A percentile compares a stretch with the other conserved stretches of the same genome.
phyloP scores from a whole-genome alignment of 2,329 filamentous ascomycete species.

The Pseudonectria foliicola region DNA sequence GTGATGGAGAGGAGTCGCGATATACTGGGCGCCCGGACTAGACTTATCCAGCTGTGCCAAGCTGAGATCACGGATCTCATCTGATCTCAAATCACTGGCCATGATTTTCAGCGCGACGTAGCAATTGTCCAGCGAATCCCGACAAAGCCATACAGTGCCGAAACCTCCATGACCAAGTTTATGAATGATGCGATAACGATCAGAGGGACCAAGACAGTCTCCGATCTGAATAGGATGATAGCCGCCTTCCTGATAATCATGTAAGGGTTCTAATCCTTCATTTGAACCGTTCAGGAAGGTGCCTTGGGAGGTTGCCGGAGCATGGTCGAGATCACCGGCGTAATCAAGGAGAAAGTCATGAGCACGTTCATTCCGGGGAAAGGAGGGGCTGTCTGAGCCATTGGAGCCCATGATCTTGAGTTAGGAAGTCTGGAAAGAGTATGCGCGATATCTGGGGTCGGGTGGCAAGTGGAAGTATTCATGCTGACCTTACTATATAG shows the following conservation, averaged over 20 bases:
- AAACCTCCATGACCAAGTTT: slow-evolving; percentile 11
- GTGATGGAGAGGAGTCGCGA: slow-evolving; percentile 14
- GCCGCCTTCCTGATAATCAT: slow-evolving; percentile 6
- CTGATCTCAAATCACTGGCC: background rate
- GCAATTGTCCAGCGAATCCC: background rate
- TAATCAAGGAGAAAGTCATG: no score
- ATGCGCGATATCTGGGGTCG: no score
- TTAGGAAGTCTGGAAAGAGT: no score
- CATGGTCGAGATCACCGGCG: slow-evolving; percentile 1
- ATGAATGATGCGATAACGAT: slow-evolving; percentile 5
- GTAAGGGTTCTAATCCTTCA: slow-evolving; percentile 1
- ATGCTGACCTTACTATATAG: no score
- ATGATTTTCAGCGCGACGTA: slow-evolving; percentile 1
- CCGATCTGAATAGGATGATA: slow-evolving; percentile 9
- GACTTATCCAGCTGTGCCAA: background rate
- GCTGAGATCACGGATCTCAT: background rate
- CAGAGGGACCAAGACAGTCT: background rate
- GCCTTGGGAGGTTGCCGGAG: background rate
- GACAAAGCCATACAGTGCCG: slow-evolving; percentile 6
- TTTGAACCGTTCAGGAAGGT: slow-evolving; percentile 3
- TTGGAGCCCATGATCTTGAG: no score
- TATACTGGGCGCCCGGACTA: slow-evolving; percentile 1
- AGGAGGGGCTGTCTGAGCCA: no score
- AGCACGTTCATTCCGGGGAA: no score
- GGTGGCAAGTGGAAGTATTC: no score